Conservation (phyloP, 2,329 filamentous ascomycete species). For the Fusarium sp. region DNA sequence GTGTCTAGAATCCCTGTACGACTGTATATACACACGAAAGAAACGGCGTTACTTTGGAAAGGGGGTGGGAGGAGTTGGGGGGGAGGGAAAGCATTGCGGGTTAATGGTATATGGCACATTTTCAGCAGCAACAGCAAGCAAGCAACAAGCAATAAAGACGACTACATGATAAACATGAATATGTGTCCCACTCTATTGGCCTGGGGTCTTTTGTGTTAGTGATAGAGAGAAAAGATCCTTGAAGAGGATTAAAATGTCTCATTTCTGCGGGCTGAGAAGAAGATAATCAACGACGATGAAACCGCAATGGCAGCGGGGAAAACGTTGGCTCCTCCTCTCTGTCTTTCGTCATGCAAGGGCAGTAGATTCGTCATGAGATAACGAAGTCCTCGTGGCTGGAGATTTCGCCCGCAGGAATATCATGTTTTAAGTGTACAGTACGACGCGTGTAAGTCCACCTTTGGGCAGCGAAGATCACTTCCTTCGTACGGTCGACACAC, state of each 20-base stretch:
- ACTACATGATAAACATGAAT: conserved; percentile 8
- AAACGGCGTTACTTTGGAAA: conserved; percentile 35
- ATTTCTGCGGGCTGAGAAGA: neutral
- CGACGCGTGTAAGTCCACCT: conserved; percentile 2
- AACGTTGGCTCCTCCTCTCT: neutral
- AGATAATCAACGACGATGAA: neutral
- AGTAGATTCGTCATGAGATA: conserved; percentile 2
- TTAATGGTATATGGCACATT: conserved; percentile 14
- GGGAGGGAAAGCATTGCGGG: conserved; percentile 6
- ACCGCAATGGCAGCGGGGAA: neutral
- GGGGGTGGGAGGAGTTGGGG: neutral
- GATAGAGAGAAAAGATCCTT: neutral
- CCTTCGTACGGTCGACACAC: neutral
- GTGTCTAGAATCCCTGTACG: conserved; percentile 30
- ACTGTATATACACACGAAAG: conserved; percentile 41
- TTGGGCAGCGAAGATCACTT: conserved; percentile 6
- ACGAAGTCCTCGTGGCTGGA: conserved; percentile 3
- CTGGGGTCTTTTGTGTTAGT: neutral
- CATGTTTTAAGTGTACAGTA: neutral
- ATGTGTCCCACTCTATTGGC: neutral
- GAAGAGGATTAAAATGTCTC: conserved; percentile 3
- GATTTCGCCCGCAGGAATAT: neutral
- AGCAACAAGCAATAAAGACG: neutral
- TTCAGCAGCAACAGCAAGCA: conserved; percentile 4
- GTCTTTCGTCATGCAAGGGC: neutral